phyloP scores from a whole-genome alignment of 352 stramenopile genomes.

The Pythium brachiatum region DNA sequence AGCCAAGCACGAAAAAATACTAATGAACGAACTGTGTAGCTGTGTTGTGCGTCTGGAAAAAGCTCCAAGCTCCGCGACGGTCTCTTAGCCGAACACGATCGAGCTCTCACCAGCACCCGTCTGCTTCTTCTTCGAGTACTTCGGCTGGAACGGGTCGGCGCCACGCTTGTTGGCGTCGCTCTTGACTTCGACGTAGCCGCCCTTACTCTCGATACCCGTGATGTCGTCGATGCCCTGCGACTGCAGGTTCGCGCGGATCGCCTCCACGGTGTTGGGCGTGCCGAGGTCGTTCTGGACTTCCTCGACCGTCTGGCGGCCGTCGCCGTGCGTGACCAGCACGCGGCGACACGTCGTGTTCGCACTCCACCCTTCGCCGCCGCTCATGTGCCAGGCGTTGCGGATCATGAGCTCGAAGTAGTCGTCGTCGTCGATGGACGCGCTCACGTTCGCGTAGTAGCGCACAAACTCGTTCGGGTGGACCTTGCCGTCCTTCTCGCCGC shows the following conservation, averaged over 20 bases:
- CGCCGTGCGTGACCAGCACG: constrained; percentile 83
- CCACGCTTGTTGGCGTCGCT: constrained; percentile 47
- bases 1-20: not conserved
- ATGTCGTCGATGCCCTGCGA: constrained; percentile 59
- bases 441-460: constrained; percentile 90
- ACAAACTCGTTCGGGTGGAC: constrained; percentile 85
- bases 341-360: constrained; percentile 86
- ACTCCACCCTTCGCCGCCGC: constrained; percentile 73
- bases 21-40: too few species aligned
- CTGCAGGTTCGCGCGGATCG: constrained; percentile 77
- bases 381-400: constrained; percentile 86
- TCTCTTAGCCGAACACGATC: constrained; percentile 85
- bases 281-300: constrained; percentile 86
- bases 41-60: too few species aligned
- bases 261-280: constrained; percentile 59
- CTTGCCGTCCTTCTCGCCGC: constrained; percentile 84
- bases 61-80: too few species aligned
- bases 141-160: constrained; percentile 46
- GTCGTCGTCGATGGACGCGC: constrained; percentile 88
- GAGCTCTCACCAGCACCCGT: constrained; percentile 71
- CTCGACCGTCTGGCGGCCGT: constrained; percentile 79
- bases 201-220: constrained; percentile 39
- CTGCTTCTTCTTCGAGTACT: constrained; percentile 75
- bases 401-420: constrained; percentile 94
- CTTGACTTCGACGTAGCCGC: constrained; percentile 47